These are phyloP conservation scores for Allium sativum DNA, from an alignment of 106 monocot species.

Conservation along the genomic window DNA sequence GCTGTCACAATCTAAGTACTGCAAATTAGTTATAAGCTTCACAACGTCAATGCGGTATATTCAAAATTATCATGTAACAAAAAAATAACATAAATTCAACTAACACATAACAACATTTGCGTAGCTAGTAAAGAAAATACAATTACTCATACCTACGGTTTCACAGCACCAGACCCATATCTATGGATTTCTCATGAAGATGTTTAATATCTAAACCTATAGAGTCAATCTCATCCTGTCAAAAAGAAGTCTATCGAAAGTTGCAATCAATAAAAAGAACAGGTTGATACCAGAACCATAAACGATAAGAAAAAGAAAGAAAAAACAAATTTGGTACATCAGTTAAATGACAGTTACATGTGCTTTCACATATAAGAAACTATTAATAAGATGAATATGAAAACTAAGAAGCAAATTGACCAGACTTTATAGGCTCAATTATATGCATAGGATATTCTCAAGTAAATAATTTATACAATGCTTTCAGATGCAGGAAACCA, in stretches of 20 bases:
- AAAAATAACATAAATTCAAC: too few relatives aligned
- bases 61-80: too few relatives aligned
- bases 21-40: too few relatives aligned
- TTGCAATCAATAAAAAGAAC: conserved; percentile 15
- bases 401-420: background rate
- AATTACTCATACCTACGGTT: conserved; percentile 57
- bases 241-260: conserved; percentile 17
- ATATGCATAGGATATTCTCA: too few relatives aligned
- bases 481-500: conserved; percentile 97
- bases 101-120: too few relatives aligned
- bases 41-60: too few relatives aligned
- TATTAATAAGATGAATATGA: background rate
- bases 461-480: too few relatives aligned
- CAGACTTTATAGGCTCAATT: too few relatives aligned
- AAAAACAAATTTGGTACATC: background rate
- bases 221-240: conserved; percentile 91
- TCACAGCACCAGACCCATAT: conserved; percentile 96
- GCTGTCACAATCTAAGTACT: too few relatives aligned
- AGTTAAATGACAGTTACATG: too few relatives aligned
- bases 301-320: background rate
- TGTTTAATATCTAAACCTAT: conserved; percentile 98
- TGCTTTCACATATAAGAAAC: background rate
- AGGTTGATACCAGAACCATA: background rate
- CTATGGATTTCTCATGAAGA: conserved; percentile 97
- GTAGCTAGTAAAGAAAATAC: too few relatives aligned